Base-by-base conservation (phyloP, 306 rosid species). In the Rubus parviflorus region DNA sequence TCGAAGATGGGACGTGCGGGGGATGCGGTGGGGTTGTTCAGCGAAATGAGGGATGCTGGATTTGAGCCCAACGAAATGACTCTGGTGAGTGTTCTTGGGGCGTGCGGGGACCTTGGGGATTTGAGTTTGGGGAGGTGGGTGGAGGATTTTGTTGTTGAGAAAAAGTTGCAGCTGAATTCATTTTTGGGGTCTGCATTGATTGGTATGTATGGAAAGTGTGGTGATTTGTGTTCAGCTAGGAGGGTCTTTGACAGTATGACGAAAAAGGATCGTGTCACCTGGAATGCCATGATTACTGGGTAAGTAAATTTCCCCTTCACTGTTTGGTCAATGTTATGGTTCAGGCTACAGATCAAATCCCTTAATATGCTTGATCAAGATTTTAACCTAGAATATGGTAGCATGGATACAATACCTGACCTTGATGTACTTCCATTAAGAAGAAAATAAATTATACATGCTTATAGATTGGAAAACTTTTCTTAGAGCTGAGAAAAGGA, bases 281-380 rank as follows among this genome's bases (percentile, higher is more conserved):
- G 98, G 98, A 94, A 94, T 88, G 90, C 98, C 75, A 84, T 88
- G 84, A 92, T 94, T 73, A 80, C 97, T 22, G 96, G 96, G 98
- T 87, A 81, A 83, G 91, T 76, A 43, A 0, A 67, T 74, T 65
- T 22, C 14, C 22, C 42, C 4, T 30, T 7, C 17, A 30, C 46
- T 60, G 41, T 76, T 19, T 23, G 42, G 61, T 68, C 61, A 35
- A 37, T 45, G 38, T 80, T 49, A 14, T 46, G 67, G 45, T 58
- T 45, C 4, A 0, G 2, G 37, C 23, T 25, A 60, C 8, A 15
- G 0, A 22, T 60, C 40, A 30, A 2, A 7, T 62, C 25, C 11
- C 43, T 14, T 62, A 5, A 60, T 58, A 61, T 35, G 1, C 0
- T 30, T 35, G 0, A 13, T 62, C 4, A 0, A 15, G 68, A 15